Percentiles rank a stretch among this genome's conserved stretches.
Conservation (phyloP, 2,329 filamentous ascomycete genomes). For the Alternaria incomplexa region DNA sequence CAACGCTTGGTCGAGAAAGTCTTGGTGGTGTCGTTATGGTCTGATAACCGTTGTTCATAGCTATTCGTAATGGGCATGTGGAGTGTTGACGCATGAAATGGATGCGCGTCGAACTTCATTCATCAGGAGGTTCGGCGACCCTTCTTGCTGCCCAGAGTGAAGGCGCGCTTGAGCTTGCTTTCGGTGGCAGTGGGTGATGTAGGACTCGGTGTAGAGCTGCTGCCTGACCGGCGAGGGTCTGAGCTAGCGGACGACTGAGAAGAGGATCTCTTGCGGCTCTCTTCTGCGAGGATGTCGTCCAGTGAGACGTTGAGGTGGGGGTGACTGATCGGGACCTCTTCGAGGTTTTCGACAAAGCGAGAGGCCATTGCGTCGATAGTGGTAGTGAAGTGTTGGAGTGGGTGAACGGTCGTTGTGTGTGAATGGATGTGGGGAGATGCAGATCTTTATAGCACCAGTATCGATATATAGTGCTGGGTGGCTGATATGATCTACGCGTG, state of each 20-base stretch:
- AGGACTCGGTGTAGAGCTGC: conserved; percentile 27
- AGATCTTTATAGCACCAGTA: conserved; percentile 15
- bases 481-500: conserved; percentile 14
- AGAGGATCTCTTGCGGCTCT: conserved; percentile 41
- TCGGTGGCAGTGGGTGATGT: conserved; percentile 35
- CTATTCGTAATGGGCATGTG: not conserved
- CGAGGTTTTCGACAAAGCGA: conserved; percentile 49
- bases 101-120: not conserved
- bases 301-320: conserved; percentile 49
- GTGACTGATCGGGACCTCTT: conserved; percentile 45
- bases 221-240: conserved; percentile 31
- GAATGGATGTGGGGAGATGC: not conserved
- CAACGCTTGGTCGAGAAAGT: conserved; percentile 39
- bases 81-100: not conserved
- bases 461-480: conserved; percentile 13
- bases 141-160: conserved; percentile 45
- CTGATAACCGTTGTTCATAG: not conserved
- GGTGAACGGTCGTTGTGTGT: not conserved
- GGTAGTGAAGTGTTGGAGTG: not conserved
- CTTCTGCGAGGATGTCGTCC: conserved; percentile 49
- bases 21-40: conserved; percentile 6
- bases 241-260: conserved; percentile 41
- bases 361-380: conserved; percentile 37
- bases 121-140: conserved; percentile 25
- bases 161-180: conserved; percentile 35